A percentile compares a stretch with the other conserved stretches of the same genome.
Evolutionary conservation across 768 basidiomycete genomes (phyloP).

Genomic region (Tubosaeta sp.): DNA sequence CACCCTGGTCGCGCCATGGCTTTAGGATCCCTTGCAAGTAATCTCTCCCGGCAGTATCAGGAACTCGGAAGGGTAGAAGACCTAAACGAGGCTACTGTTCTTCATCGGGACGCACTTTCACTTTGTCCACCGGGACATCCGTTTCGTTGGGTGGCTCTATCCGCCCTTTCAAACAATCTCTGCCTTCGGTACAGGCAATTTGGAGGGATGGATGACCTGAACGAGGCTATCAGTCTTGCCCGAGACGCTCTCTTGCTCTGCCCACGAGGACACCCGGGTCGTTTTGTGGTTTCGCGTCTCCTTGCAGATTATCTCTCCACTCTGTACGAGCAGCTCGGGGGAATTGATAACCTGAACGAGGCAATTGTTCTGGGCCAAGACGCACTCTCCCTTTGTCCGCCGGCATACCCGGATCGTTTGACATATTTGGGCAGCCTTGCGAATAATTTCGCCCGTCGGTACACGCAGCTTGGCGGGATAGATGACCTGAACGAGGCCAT

Average conservation of each 20-base stretch:
- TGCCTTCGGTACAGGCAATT: not conserved
- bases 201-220: not conserved
- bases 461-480: not conserved
- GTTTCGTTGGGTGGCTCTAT: too few species aligned
- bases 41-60: too few species aligned
- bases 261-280: not conserved
- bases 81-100: too few species aligned
- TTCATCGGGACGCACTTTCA: not conserved
- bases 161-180: not conserved
- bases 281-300: not conserved
- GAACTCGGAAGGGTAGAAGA: too few species aligned
- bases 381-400: not conserved
- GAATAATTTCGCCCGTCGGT: not conserved
- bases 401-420: too few species aligned
- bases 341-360: not conserved
- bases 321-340: not conserved
- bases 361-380: not conserved
- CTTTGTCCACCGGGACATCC: not conserved
- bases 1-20: too few species aligned
- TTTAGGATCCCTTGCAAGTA: too few species aligned
- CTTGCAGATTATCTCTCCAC: not conserved
- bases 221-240: too few species aligned
- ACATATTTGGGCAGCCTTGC: not conserved
- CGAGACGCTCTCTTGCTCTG: not conserved
- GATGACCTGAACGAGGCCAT: not conserved